phyloP scores from a whole-genome alignment of 768 basidiomycete genomes.

The Kwoniella sp. region DNA sequence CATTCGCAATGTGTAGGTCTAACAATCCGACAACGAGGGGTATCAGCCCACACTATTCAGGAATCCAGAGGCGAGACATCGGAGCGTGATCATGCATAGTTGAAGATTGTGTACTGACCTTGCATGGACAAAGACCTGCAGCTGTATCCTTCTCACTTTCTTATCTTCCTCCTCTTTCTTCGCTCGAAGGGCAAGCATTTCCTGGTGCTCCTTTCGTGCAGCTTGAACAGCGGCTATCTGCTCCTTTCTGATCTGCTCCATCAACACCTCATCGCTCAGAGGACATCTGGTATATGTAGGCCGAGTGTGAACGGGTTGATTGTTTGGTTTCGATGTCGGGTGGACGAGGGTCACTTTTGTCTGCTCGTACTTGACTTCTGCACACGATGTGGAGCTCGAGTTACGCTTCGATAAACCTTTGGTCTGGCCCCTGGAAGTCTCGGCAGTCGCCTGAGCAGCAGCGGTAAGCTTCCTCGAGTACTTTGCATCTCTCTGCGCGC shows the following conservation, averaged over 20 bases:
- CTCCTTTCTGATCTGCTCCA: constrained; percentile 20
- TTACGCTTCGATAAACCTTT: background rate
- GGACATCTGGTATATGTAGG: background rate
- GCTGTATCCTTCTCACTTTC: constrained; percentile 39
- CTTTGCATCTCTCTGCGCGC: constrained; percentile 47
- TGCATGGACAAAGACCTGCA: constrained; percentile 50
- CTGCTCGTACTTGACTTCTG: too few species aligned
- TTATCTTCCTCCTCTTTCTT: constrained; percentile 22
- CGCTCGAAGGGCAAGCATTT: background rate
- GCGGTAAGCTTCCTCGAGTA: constrained; percentile 13
- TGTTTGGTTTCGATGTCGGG: too few species aligned
- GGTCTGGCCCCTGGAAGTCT: background rate
- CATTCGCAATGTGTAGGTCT: constrained; percentile 45
- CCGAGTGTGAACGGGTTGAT: background rate
- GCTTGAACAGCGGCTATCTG: constrained; percentile 28
- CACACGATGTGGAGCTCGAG: too few species aligned
- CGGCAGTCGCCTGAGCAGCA: background rate
- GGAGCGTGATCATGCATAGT: too few species aligned
- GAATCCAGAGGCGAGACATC: too few species aligned
- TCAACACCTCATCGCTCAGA: background rate
- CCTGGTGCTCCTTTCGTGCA: constrained; percentile 20
- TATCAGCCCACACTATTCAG: too few species aligned
- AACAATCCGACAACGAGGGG: background rate
- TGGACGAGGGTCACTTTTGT: too few species aligned
- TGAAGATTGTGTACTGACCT: constrained; percentile 24